Percentiles rank a stretch among this genome's conserved stretches.
phyloP scores from a whole-genome alignment of 768 basidiomycete genomes.

The Tulasnella sp. region DNA sequence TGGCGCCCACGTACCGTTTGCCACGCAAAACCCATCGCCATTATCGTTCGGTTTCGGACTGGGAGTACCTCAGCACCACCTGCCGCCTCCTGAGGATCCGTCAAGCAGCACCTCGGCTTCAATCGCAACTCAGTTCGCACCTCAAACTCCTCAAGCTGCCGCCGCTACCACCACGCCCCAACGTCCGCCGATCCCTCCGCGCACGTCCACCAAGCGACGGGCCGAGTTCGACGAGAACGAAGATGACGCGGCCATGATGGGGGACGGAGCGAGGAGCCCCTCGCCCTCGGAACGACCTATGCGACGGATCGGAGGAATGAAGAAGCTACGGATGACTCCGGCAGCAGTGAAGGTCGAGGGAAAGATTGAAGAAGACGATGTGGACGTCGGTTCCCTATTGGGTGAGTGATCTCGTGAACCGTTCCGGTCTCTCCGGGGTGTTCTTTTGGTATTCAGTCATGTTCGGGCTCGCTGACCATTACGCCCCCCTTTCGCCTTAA shows the following conservation, averaged over 20 bases:
- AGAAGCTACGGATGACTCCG: constrained; percentile 28
- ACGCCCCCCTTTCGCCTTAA: constrained; percentile 17
- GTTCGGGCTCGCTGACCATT: neutral
- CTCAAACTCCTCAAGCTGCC: neutral
- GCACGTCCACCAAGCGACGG: constrained; percentile 46
- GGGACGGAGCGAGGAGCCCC: constrained; percentile 49
- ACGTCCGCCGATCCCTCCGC: neutral
- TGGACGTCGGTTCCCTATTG: constrained; percentile 75
- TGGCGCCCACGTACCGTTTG: constrained; percentile 22
- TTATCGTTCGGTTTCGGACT: constrained; percentile 27
- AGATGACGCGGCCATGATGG: constrained; percentile 67
- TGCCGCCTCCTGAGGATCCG: constrained; percentile 18
- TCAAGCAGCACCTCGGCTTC: neutral
- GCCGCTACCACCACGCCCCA: neutral
- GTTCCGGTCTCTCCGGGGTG: neutral
- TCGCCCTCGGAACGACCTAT: constrained; percentile 78
- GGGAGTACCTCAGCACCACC: constrained; percentile 27
- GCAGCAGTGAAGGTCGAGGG: constrained; percentile 38
- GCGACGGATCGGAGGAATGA: constrained; percentile 44
- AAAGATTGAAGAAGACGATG: constrained; percentile 54
- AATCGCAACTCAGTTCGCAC: constrained; percentile 7
- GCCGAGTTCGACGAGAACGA: constrained; percentile 67
- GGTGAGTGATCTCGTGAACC: constrained; percentile 48
- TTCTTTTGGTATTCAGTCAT: neutral
- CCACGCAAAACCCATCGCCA: constrained; percentile 18